Evolutionary conservation across 805 yeast genomes (phyloP).

Genomic region (Ogataea degrootiae): DNA sequence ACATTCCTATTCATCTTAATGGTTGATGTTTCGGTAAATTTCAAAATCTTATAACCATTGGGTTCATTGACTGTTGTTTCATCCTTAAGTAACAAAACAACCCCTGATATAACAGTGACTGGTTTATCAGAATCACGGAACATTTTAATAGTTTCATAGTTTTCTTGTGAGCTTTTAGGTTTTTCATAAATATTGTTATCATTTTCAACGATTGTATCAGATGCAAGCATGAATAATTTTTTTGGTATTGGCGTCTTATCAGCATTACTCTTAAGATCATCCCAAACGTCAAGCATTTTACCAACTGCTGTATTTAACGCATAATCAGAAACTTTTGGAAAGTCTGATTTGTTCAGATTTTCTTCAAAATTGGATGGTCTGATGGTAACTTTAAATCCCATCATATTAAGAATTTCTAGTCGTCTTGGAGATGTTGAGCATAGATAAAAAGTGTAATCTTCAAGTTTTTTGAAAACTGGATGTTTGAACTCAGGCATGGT

Average conservation of each 20-base stretch:
- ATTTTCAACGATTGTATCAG: slow-evolving; percentile 74
- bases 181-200: slow-evolving; percentile 69
- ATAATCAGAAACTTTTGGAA: slow-evolving; percentile 49
- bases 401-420: slow-evolving; percentile 57
- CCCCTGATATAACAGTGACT: slow-evolving; percentile 51
- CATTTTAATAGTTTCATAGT: slow-evolving; percentile 42
- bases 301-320: slow-evolving; percentile 64
- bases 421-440: slow-evolving; percentile 88
- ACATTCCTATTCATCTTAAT: slow-evolving; percentile 38
- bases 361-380: slow-evolving; percentile 73
- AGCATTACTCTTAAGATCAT: slow-evolving; percentile 25
- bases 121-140: slow-evolving; percentile 42
- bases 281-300: slow-evolving; percentile 62
- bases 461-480: slow-evolving; percentile 28
- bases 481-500: slow-evolving; percentile 23
- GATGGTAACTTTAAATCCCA: slow-evolving; percentile 47
- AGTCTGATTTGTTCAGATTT: slow-evolving; percentile 52
- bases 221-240: slow-evolving; percentile 43
- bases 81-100: slow-evolving; percentile 35
- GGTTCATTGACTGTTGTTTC: slow-evolving; percentile 4
- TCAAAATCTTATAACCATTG: slow-evolving; percentile 12
- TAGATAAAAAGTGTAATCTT: slow-evolving; percentile 41
- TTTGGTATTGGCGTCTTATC: slow-evolving; percentile 3
- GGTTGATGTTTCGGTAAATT: slow-evolving; percentile 22
- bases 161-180: slow-evolving; percentile 55